Evolutionary conservation across 2,329 filamentous ascomycete species (phyloP).

Genomic region (Cryphonectria parasitica): DNA sequence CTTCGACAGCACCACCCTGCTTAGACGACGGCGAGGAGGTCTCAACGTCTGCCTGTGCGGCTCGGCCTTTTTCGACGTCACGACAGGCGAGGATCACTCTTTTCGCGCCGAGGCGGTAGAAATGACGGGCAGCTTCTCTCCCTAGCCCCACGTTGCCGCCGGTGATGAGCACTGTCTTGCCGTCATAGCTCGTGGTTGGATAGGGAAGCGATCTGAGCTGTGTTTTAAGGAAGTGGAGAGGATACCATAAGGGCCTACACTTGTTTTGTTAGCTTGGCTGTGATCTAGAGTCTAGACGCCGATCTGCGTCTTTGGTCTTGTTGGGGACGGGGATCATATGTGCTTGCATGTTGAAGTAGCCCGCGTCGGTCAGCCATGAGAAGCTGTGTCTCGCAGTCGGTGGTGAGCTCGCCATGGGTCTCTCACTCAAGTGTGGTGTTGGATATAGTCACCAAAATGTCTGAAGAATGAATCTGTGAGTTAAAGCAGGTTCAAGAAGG

Average conservation of each 20-base stretch:
- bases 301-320: not conserved
- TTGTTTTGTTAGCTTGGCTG: not conserved
- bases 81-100: slow-evolving; percentile 46
- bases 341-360: slow-evolving; percentile 26
- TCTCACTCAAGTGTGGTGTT: not conserved
- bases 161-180: slow-evolving; percentile 44
- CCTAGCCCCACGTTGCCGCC: slow-evolving; percentile 48
- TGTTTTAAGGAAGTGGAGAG: slow-evolving; percentile 9
- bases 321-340: not conserved
- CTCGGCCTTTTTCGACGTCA: slow-evolving; percentile 41
- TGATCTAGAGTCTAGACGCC: not conserved
- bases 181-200: not conserved
- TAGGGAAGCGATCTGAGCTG: slow-evolving; percentile 12
- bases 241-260: slow-evolving; percentile 14
- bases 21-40: slow-evolving; percentile 29
- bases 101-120: slow-evolving; percentile 40
- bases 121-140: slow-evolving; percentile 41
- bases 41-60: slow-evolving; percentile 44
- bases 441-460: not conserved
- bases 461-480: not conserved
- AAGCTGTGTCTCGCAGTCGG: slow-evolving; percentile 17
- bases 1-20: slow-evolving; percentile 41
- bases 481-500: not conserved
- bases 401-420: slow-evolving; percentile 13
- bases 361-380: slow-evolving; percentile 28